Evolutionary conservation across 2,329 filamentous ascomycete species (phyloP), one percentile per base, ranked within the genome.

Genomic region (Cladosporium sp.): DNA sequence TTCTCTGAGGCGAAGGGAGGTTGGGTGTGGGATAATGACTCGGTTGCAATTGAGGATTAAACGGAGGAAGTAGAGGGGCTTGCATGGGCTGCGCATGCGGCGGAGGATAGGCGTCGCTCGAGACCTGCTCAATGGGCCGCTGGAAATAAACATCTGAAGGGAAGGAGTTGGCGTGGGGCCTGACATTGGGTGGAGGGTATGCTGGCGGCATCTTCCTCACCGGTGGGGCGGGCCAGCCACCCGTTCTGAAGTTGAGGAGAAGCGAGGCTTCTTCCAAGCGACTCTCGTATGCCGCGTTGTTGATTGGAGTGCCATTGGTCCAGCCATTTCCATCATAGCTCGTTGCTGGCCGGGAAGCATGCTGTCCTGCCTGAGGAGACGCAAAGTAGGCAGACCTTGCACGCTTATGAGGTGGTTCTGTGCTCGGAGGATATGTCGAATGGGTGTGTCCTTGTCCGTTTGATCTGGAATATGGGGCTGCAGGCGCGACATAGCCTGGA

Each of bases 331-430:
- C 50, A 67, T 77, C 78, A 69, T 83, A 80, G 73, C 81, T 83
- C 44, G 81, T 83, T 55, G 79, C 78, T 18, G 82, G 82, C 65
- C 82, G 73, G 37, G 80, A 77, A 35, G 76, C 73, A 40, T 75
- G 72, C 31, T 73, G 70, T 55, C 78, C 73, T 23, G 79, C 74
- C 28, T 78, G 76, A 21, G 81, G 82, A 29, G 82, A 81, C 18
- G 80, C 78, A 61, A 83, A 77, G 69, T 84, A 80, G 71, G 88
- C 86, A 52, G 87, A 88, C 68, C 86, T 83, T 58, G 85, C 82
- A 50, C 87, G 83, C 75, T 89, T 89, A 23, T 84, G 76, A 4
- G 86, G 86, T 56, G 84, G 81, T 70, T 87, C 82, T 57, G 77
- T 72, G 76, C 53, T 71, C 67, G 50, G 68, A 46, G 73, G 67